Base-by-base conservation (phyloP, 164 flowering plant genomes). In the Buxus sempervirens region DNA sequence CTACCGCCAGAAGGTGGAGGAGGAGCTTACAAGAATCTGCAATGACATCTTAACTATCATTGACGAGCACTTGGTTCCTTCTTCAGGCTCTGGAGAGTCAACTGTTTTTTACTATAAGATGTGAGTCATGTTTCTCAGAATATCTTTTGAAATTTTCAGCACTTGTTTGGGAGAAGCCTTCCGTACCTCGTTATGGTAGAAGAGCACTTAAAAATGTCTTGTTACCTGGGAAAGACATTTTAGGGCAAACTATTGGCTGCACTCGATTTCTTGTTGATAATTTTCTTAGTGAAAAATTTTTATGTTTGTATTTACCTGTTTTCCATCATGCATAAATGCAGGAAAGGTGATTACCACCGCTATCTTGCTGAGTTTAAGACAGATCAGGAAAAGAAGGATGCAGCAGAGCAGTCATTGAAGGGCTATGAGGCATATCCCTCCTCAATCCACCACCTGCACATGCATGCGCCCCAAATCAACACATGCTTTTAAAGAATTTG, bases 1-100 rank as follows among this genome's bases (percentile, higher is more conserved):
- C 23, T 73, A 73, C 51, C 51, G 76, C 59, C 76, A 73, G 53
- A 73, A 73, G 59, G 76, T 73, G n/a, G 76, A 73, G 64, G 72
- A 68, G 20, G 76, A 73, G 54, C 72, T 73, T 36, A 27, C 76
- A 16, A 63, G 53, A 64, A 73, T 73, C 38, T 73, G 76, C 54
- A 58, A 63, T 23, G 76, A 73, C 48, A 73, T 73, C 25, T 58
- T 73, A 64, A 63, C 72, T n/a, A 63, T 73, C 48, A 68, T 73
- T 36, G 76, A 73, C 58, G 72, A 73, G 36, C 76, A 73, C 58
- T 58, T 73, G 64, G 68, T 73, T 20, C 76, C 76, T 23, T 68
- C 72, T 24, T 68, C 64, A 15, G 53, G 38, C 54, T 48, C 76
- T 22, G 76, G 76, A 41, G 76, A 73, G 58, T 67, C 76, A 27